Conservation (phyloP, 2,329 filamentous ascomycete genomes). For the Neofusicoccum ribis region DNA sequence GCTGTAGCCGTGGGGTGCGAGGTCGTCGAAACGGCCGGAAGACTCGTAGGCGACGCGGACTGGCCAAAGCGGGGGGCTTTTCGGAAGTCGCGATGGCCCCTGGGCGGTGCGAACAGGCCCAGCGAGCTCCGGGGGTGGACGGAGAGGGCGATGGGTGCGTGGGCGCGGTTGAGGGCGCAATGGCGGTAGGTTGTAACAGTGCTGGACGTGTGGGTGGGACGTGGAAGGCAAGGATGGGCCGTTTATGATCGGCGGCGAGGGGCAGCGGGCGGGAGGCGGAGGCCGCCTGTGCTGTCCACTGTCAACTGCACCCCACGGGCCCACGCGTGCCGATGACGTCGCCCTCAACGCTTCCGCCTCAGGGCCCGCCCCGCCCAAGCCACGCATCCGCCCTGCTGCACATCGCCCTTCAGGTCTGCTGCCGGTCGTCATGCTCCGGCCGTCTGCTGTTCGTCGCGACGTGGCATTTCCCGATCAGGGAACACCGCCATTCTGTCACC, state of each 20-base stretch:
- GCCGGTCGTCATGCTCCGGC: not conserved
- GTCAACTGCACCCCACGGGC: not conserved
- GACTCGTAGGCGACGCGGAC: not conserved
- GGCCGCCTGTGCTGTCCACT: not conserved
- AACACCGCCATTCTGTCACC: not conserved
- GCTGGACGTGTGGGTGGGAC: not conserved
- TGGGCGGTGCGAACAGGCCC: not conserved
- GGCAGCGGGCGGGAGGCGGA: not conserved
- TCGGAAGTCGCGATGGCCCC: not conserved
- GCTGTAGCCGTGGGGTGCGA: not conserved
- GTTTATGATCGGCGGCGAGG: constrained; percentile 15
- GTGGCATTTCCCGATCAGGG: not conserved
- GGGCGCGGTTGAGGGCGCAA: not conserved
- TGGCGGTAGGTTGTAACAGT: not conserved
- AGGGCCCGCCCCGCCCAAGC: no score
- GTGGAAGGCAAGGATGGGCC: constrained; percentile 13
- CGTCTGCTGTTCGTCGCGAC: not conserved
- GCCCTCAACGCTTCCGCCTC: not conserved
- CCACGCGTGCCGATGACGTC: constrained; percentile 2
- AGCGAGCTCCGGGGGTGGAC: not conserved
- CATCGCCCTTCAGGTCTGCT: not conserved
- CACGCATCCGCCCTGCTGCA: not conserved
- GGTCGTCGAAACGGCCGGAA: not conserved
- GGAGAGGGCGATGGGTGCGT: not conserved
- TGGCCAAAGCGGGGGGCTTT: not conserved